Conservation (phyloP, 768 basidiomycete genomes). For the Epithele typhae region DNA sequence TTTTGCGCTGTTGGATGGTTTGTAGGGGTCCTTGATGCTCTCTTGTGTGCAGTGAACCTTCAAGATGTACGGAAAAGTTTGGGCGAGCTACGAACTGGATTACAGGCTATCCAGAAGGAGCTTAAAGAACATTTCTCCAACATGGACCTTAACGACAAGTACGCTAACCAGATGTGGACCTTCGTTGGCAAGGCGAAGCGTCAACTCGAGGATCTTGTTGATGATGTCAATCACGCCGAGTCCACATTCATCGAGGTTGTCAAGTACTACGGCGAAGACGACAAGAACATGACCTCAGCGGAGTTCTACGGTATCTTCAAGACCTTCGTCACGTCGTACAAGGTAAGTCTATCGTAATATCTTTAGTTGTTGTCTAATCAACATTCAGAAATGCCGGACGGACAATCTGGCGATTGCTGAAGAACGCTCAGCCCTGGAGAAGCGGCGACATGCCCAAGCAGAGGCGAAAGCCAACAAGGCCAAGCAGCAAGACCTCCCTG, state of each 20-base stretch:
- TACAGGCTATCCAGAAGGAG: constrained; percentile 78
- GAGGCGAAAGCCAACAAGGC: constrained; percentile 54
- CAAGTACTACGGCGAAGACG: constrained; percentile 91
- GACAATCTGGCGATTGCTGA: constrained; percentile 77
- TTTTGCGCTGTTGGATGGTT: too few relatives aligned
- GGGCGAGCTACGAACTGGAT: constrained; percentile 64
- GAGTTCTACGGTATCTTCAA: constrained; percentile 98
- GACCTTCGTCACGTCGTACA: constrained; percentile 93
- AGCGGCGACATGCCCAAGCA: constrained; percentile 63
- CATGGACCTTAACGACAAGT: constrained; percentile 65
- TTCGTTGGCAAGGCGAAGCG: constrained; percentile 75
- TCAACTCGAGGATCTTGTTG: constrained; percentile 77
- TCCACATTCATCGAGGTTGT: constrained; percentile 81
- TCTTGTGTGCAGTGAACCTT: constrained; percentile 74
- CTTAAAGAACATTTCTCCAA: constrained; percentile 77
- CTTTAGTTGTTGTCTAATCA: neutral
- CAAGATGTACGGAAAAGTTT: constrained; percentile 81
- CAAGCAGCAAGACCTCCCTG: constrained; percentile 38
- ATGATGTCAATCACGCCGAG: constrained; percentile 85
- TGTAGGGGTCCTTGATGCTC: too few relatives aligned
- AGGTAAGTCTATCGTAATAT: constrained; percentile 36
- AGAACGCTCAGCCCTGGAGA: constrained; percentile 62
- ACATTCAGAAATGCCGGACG: constrained; percentile 72
- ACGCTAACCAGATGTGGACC: constrained; percentile 88
- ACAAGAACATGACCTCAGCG: constrained; percentile 75